These are phyloP conservation scores for Endoconidiophora polonica DNA, from an alignment of 2,329 filamentous ascomycete species.

Conservation along the genomic window DNA sequence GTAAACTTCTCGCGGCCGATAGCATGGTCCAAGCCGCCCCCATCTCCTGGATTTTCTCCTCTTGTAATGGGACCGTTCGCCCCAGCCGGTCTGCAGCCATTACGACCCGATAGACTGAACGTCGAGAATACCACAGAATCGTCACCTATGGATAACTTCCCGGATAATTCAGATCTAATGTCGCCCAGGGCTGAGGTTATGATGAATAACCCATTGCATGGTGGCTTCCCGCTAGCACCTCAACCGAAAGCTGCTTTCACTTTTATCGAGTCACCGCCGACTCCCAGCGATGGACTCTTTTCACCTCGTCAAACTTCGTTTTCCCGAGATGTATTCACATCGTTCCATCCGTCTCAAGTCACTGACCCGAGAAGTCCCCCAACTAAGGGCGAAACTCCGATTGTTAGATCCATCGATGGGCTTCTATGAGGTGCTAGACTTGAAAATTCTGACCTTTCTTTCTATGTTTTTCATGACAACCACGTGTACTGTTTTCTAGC, in stretches of 20 bases:
- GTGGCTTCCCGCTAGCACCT: conserved; percentile 14
- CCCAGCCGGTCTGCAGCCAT: neutral
- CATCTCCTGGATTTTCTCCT: conserved; percentile 27
- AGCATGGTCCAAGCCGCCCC: conserved; percentile 23
- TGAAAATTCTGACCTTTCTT: too few species aligned
- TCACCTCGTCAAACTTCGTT: conserved; percentile 37
- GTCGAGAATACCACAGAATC: too few species aligned
- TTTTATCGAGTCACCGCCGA: conserved; percentile 35
- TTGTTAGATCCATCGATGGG: conserved; percentile 63
- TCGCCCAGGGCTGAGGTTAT: conserved; percentile 59
- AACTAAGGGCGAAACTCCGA: conserved; percentile 56
- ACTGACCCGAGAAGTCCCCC: conserved; percentile 60
- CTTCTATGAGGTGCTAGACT: conserved; percentile 35
- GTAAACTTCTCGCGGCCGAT: conserved; percentile 10
- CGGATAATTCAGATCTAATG: conserved; percentile 41
- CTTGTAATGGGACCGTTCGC: neutral
- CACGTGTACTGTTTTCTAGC: too few species aligned
- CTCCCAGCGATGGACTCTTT: conserved; percentile 35
- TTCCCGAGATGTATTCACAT: conserved; percentile 34
- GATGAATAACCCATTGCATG: conserved; percentile 49
- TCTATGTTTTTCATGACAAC: too few species aligned
- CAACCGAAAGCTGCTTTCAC: conserved; percentile 27
- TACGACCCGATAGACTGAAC: neutral
- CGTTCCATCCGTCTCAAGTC: conserved; percentile 32
- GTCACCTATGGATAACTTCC: conserved; percentile 15